Percentiles rank a stretch among this genome's conserved stretches.
Evolutionary conservation across 163 green algal species (phyloP).

Genomic region (Scenedesmus sp.): DNA sequence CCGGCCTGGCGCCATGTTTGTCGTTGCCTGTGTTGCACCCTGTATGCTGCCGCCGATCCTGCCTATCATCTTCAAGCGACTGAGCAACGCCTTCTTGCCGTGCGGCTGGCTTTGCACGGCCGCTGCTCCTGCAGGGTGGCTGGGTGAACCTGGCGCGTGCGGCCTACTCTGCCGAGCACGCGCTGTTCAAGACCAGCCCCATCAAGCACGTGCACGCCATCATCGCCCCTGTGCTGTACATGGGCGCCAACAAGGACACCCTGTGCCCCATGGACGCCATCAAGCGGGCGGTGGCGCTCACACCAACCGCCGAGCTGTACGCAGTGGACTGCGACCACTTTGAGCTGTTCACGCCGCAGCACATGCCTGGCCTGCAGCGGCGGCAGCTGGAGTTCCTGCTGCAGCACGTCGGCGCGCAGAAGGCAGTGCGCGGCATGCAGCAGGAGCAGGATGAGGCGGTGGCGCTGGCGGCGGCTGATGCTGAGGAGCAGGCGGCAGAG

Average conservation of each 20-base stretch:
- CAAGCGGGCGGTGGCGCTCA: neutral
- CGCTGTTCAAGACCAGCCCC: conserved; percentile 50
- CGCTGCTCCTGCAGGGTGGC: conserved; percentile 50
- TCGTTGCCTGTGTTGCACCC: too few relatives aligned
- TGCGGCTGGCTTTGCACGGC: too few relatives aligned
- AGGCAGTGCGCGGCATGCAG: neutral
- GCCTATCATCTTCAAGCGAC: too few relatives aligned
- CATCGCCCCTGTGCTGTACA: conserved; percentile 54
- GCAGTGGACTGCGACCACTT: conserved; percentile 46
- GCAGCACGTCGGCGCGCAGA: neutral
- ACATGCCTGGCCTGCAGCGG: conserved; percentile 37
- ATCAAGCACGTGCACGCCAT: conserved; percentile 51
- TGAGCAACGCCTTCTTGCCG: neutral
- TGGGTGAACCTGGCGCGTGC: conserved; percentile 60
- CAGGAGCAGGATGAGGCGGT: conserved; percentile 7
- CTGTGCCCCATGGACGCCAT: conserved; percentile 54
- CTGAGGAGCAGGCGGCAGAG: neutral
- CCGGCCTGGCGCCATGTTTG: too few relatives aligned
- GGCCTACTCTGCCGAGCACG: conserved; percentile 47
- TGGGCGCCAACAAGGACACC: conserved; percentile 47
- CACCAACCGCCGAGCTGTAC: conserved; percentile 32
- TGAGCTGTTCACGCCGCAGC: conserved; percentile 46
- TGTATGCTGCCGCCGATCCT: too few relatives aligned
- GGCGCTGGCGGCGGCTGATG: neutral
- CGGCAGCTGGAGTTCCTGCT: conserved; percentile 44